Evolutionary conservation across 192 early-diverging fungal genomes (phyloP).

Genomic region (Phlyctochytrium planicorne): DNA sequence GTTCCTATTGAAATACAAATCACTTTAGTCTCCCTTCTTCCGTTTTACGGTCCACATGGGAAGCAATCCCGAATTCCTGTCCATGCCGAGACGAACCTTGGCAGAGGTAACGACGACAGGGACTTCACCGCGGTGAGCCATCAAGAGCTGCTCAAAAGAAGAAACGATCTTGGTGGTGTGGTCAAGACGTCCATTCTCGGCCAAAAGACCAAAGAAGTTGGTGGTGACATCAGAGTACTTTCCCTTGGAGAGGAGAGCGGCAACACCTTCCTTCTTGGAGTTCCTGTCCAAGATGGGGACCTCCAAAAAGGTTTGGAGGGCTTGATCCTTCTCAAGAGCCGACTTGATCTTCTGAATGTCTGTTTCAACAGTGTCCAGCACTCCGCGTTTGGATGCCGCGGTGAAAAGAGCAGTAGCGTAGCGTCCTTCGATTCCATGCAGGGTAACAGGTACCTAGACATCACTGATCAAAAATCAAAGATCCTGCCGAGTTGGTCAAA

Average conservation of each 20-base stretch:
- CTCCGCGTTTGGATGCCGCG: slow-evolving; percentile 82
- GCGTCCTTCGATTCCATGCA: slow-evolving; percentile 94
- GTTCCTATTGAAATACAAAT: slow-evolving; percentile 49
- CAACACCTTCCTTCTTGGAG: slow-evolving; percentile 75
- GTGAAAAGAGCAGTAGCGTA: slow-evolving; percentile 96
- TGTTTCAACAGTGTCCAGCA: slow-evolving; percentile 76
- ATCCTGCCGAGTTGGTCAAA: too few species aligned
- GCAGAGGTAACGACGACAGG: slow-evolving; percentile 86
- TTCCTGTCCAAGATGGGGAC: slow-evolving; percentile 83
- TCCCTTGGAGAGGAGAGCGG: slow-evolving; percentile 58
- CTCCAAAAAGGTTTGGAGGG: slow-evolving; percentile 71
- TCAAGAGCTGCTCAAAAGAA: slow-evolving; percentile 81
- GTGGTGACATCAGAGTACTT: slow-evolving; percentile 77
- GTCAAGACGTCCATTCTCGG: slow-evolving; percentile 92
- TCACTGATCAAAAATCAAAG: too few species aligned
- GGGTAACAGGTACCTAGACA: slow-evolving; percentile 79
- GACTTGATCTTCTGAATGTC: slow-evolving; percentile 73
- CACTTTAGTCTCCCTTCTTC: background rate
- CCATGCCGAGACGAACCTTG: slow-evolving; percentile 64
- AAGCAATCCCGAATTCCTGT: slow-evolving; percentile 6
- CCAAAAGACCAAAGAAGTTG: slow-evolving; percentile 89
- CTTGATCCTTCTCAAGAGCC: slow-evolving; percentile 70
- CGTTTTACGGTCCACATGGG: background rate
- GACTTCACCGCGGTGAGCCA: slow-evolving; percentile 85
- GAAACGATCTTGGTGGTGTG: slow-evolving; percentile 79